Conservation (phyloP, 805 yeast genomes). For the Ogataea degrootiae region DNA sequence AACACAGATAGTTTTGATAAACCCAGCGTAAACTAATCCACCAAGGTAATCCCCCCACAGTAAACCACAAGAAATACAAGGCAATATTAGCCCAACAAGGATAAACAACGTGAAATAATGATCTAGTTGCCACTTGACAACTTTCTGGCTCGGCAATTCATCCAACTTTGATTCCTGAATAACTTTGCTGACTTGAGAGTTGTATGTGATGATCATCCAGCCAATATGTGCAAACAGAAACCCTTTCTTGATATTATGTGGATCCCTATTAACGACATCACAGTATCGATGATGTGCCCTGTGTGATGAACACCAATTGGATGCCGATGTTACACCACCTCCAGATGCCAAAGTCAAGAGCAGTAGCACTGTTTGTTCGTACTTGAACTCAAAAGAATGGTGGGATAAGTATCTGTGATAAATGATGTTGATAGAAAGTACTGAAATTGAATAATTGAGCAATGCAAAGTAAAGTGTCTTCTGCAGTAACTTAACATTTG, state of each 20-base stretch:
- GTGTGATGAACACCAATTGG: conserved; percentile 80
- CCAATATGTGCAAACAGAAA: conserved; percentile 82
- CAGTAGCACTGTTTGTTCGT: conserved; percentile 38
- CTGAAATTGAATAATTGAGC: conserved; percentile 52
- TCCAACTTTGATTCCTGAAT: conserved; percentile 43
- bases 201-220: conserved; percentile 73
- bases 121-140: conserved; percentile 65
- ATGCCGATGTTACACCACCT: conserved; percentile 70
- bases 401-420: conserved; percentile 79
- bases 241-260: conserved; percentile 79
- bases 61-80: conserved; percentile 59
- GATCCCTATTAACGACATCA: conserved; percentile 78
- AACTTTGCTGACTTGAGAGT: conserved; percentile 44
- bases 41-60: conserved; percentile 73
- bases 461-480: conserved; percentile 47
- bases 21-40: conserved; percentile 76
- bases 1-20: conserved; percentile 60
- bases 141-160: conserved; percentile 56
- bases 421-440: conserved; percentile 75
- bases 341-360: conserved; percentile 64
- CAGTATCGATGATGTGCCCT: conserved; percentile 87
- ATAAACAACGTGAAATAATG: conserved; percentile 56
- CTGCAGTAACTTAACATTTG: conserved; percentile 8
- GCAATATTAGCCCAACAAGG: conserved; percentile 48
- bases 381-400: conserved; percentile 44